Conservation (phyloP, 164 flowering plant genomes). For the Annona cherimola region DNA sequence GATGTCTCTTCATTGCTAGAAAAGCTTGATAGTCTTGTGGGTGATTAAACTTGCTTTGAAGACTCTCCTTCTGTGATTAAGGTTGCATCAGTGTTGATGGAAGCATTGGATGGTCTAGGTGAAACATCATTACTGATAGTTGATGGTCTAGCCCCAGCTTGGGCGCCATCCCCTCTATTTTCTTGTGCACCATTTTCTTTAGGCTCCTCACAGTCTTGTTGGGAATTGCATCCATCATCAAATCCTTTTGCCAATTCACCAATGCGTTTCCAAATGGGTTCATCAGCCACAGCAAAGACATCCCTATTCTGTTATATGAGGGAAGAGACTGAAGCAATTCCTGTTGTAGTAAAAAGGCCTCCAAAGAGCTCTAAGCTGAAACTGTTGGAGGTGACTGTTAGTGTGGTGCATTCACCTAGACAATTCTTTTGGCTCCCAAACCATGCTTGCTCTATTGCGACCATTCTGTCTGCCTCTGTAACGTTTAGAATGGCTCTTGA, state of each 20-base stretch:
- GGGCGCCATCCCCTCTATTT: not conserved
- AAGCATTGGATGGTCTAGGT: not conserved
- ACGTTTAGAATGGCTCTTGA: constrained; percentile 34
- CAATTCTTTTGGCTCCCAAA: constrained; percentile 16
- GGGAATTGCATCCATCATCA: not conserved
- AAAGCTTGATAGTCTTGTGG: too few relatives aligned
- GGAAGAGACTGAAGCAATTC: constrained; percentile 16
- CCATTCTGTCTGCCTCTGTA: constrained; percentile 22
- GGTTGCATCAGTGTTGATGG: not conserved
- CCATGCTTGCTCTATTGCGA: constrained; percentile 24
- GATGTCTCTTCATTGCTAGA: too few relatives aligned
- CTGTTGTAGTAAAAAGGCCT: constrained; percentile 41
- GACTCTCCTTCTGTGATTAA: not conserved
- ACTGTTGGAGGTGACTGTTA: constrained; percentile 6
- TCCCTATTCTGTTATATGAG: constrained; percentile 18
- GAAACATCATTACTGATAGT: not conserved
- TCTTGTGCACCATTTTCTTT: not conserved
- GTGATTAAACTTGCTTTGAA: too few relatives aligned
- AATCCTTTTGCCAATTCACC: not conserved
- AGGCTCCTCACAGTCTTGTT: not conserved
- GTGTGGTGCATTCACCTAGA: not conserved
- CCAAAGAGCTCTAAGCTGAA: constrained; percentile 10
- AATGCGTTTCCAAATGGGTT: not conserved
- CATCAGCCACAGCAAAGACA: not conserved
- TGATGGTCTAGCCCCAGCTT: too few relatives aligned